Conservation (phyloP, 495 filamentous ascomycete genomes). For the Aspergillus leporis region DNA sequence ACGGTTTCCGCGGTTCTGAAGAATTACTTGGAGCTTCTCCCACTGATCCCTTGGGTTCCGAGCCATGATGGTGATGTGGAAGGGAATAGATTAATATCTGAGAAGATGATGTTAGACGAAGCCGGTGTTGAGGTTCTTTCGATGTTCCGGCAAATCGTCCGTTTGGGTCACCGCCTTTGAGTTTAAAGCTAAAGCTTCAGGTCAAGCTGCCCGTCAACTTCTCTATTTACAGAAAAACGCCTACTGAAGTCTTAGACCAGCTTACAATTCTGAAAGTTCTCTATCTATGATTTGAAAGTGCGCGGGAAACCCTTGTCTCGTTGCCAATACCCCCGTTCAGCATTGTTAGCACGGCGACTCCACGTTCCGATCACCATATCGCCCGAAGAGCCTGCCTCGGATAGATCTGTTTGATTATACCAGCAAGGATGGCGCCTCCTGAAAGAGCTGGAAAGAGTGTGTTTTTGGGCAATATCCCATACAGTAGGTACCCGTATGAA, state of each 20-base stretch:
- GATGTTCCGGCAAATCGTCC: constrained; percentile 21
- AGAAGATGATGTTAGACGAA: constrained; percentile 21
- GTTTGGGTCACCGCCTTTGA: constrained; percentile 26
- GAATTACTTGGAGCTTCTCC: constrained; percentile 61
- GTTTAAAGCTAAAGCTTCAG: constrained; percentile 1
- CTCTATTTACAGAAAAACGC: background rate
- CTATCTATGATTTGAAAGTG: background rate
- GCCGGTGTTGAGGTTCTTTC: constrained; percentile 22
- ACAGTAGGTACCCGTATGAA: constrained; percentile 40
- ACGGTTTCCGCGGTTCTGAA: constrained; percentile 53
- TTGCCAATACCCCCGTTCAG: background rate
- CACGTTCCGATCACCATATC: background rate
- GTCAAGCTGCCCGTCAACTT: constrained; percentile 4
- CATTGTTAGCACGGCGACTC: background rate
- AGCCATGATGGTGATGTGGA: constrained; percentile 45
- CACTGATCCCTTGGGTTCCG: constrained; percentile 65
- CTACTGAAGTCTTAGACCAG: background rate
- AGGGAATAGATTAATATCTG: constrained; percentile 17
- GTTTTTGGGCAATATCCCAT: constrained; percentile 85
- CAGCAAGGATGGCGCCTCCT: constrained; percentile 49
- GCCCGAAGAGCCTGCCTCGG: background rate
- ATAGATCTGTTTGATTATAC: constrained; percentile 7
- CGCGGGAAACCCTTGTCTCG: background rate
- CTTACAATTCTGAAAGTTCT: background rate
- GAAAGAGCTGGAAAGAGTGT: constrained; percentile 64